phyloP scores from a whole-genome alignment of 768 basidiomycete genomes.

The Mycena sanguinolenta region DNA sequence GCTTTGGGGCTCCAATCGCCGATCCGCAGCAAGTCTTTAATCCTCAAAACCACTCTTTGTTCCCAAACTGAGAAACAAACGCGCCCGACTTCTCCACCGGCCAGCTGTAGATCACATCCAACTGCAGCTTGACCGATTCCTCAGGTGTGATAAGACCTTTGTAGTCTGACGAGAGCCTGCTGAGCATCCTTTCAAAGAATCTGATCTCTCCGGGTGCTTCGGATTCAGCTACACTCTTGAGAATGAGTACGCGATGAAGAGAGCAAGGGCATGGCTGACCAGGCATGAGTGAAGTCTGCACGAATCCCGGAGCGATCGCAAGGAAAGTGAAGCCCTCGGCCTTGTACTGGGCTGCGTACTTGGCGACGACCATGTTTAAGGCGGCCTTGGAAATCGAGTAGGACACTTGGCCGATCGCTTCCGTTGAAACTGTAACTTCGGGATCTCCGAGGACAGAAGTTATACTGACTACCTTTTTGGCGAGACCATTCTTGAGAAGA shows the following conservation, averaged over 20 bases:
- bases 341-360: constrained; percentile 49
- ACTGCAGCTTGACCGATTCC: constrained; percentile 24
- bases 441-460: constrained; percentile 46
- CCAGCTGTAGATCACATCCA: constrained; percentile 19
- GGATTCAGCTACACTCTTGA: background rate
- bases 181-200: background rate
- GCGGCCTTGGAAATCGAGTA: constrained; percentile 56
- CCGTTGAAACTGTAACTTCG: constrained; percentile 39
- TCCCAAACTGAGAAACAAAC: constrained; percentile 34
- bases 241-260: background rate
- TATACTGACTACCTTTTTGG: constrained; percentile 53
- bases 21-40: no score
- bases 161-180: constrained; percentile 9
- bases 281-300: constrained; percentile 42
- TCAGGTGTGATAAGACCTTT: constrained; percentile 19
- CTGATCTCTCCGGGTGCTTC: background rate
- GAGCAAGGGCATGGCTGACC: background rate
- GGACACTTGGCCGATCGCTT: constrained; percentile 25
- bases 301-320: constrained; percentile 52
- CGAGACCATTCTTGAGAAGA: constrained; percentile 31
- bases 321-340: constrained; percentile 53
- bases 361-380: constrained; percentile 51
- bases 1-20: no score
- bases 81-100: constrained; percentile 23
- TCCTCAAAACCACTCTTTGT: constrained; percentile 23